Percentiles rank a stretch among this genome's conserved stretches.
These are phyloP conservation scores for Neonectria sp. DNA, from an alignment of 2,329 filamentous ascomycete genomes.

Conservation along the genomic window DNA sequence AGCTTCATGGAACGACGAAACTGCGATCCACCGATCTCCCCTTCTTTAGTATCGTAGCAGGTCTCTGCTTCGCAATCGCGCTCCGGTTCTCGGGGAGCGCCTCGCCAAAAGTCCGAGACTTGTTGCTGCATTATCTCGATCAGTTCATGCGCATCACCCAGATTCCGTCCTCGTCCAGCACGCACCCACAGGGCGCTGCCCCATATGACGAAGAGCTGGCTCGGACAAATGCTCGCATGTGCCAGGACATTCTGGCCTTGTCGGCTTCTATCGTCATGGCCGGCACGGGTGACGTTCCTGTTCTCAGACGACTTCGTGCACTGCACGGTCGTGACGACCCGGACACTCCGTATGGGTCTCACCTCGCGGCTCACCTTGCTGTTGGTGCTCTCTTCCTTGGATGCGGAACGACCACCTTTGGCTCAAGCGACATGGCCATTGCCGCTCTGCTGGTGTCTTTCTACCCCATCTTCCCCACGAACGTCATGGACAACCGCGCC, in stretches of 20 bases:
- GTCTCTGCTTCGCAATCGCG: conserved; percentile 86
- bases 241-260: conserved; percentile 88
- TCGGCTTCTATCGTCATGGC: conserved; percentile 93
- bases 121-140: conserved; percentile 88
- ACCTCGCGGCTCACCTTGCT: conserved; percentile 92
- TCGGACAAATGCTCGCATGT: conserved; percentile 87
- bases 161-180: conserved; percentile 58
- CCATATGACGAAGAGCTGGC: conserved; percentile 89
- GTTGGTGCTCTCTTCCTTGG: conserved; percentile 93
- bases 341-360: conserved; percentile 92
- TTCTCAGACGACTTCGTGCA: conserved; percentile 87
- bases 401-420: conserved; percentile 92
- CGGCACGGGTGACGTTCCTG: conserved; percentile 88
- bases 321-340: conserved; percentile 89
- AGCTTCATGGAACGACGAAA: conserved; percentile 70
- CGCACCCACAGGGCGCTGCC: conserved; percentile 49
- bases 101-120: conserved; percentile 79
- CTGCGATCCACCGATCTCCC: conserved; percentile 89
- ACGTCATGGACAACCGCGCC: conserved; percentile 92
- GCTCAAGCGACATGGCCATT: conserved; percentile 88
- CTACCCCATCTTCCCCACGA: conserved; percentile 92
- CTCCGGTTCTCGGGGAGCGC: conserved; percentile 83
- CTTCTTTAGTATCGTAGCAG: conserved; percentile 92
- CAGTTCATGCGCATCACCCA: conserved; percentile 85
- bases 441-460: conserved; percentile 91